Evolutionary conservation across 345 rosid species (phyloP).

Genomic region (Litchi chinensis): DNA sequence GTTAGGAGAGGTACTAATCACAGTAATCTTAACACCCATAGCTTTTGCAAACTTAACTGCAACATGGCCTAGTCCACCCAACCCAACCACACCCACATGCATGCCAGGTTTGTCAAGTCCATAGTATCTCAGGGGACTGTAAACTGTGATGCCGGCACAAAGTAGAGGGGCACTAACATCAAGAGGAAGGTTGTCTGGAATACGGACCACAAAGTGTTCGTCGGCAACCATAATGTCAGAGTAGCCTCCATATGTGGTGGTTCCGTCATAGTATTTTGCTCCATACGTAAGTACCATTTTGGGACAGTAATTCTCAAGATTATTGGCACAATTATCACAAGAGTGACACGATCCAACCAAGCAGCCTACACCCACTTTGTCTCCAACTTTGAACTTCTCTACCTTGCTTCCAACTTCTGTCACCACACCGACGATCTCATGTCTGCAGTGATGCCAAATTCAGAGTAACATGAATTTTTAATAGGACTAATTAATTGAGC

Average conservation of each 20-base stretch:
- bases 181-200: conserved; percentile 39
- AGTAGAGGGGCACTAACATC: conserved; percentile 44
- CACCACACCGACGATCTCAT: conserved; percentile 42
- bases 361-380: conserved; percentile 43
- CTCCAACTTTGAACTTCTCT: conserved; percentile 40
- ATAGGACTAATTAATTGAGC: background rate
- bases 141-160: conserved; percentile 46
- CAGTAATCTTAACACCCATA: conserved; percentile 40
- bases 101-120: conserved; percentile 31
- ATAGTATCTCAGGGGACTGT: conserved; percentile 36
- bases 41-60: conserved; percentile 53
- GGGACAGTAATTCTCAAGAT: conserved; percentile 20
- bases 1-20: conserved; percentile 46
- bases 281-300: background rate
- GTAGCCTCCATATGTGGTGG: conserved; percentile 47
- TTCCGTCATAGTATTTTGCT: conserved; percentile 32
- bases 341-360: conserved; percentile 31
- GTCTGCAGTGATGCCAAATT: conserved; percentile 20
- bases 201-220: conserved; percentile 35
- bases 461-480: background rate
- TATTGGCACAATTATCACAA: conserved; percentile 10
- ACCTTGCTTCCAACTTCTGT: conserved; percentile 46
- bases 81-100: conserved; percentile 44
- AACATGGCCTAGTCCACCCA: conserved; percentile 48
- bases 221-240: conserved; percentile 39